phyloP scores from a whole-genome alignment of 2,329 filamentous ascomycete genomes.

The Emergomyces africanus region DNA sequence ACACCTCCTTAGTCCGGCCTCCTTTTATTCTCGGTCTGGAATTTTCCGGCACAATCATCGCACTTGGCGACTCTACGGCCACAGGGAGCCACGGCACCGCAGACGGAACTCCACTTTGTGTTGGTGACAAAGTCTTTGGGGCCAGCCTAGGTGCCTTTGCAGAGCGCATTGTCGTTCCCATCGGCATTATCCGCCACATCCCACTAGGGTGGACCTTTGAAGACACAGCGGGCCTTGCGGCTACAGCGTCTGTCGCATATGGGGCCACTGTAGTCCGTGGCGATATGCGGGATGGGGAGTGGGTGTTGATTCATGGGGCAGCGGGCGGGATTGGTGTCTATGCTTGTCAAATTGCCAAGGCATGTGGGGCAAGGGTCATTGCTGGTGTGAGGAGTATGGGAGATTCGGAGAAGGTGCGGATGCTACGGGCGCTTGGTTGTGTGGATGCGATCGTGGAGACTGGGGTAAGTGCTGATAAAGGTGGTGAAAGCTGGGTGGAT shows the following conservation, averaged over 20 bases:
- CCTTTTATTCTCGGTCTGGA: slow-evolving; percentile 50
- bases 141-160: slow-evolving; percentile 40
- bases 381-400: slow-evolving; percentile 39
- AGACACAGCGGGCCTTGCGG: slow-evolving; percentile 42
- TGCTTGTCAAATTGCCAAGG: slow-evolving; percentile 44
- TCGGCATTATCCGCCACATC: slow-evolving; percentile 30
- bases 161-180: slow-evolving; percentile 36
- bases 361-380: slow-evolving; percentile 41
- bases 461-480: not conserved
- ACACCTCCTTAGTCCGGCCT: slow-evolving; percentile 39
- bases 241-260: slow-evolving; percentile 43
- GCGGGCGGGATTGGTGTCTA: slow-evolving; percentile 44
- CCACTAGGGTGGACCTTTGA: slow-evolving; percentile 36
- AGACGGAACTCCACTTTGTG: slow-evolving; percentile 8
- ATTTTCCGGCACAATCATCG: slow-evolving; percentile 42
- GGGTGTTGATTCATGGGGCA: slow-evolving; percentile 43
- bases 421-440: slow-evolving; percentile 1
- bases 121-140: slow-evolving; percentile 44
- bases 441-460: slow-evolving; percentile 8
- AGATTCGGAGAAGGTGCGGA: slow-evolving; percentile 9
- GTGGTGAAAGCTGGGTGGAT: slow-evolving; percentile 37
- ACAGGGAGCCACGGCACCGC: not conserved
- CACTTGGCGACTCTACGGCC: slow-evolving; percentile 17
- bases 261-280: slow-evolving; percentile 28
- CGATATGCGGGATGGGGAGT: slow-evolving; percentile 33